phyloP scores from a whole-genome alignment of 495 filamentous ascomycete species.

The Penicillium malachiteum region DNA sequence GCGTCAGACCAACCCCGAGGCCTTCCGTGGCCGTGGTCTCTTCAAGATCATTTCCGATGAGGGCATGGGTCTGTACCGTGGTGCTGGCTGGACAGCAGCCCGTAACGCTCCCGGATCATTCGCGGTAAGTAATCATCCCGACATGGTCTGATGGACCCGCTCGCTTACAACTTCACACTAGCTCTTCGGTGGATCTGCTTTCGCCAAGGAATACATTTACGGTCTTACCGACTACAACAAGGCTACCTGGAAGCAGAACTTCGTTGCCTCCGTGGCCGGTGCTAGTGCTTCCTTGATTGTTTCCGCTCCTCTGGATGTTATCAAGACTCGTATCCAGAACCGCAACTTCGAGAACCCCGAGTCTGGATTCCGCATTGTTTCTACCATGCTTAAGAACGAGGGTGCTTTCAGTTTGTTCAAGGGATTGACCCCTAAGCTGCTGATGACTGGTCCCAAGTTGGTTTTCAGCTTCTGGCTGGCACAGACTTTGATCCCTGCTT shows the following conservation, averaged over 20 bases:
- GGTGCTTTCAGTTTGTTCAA: slow-evolving; percentile 91
- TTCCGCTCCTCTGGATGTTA: slow-evolving; percentile 93
- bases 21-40: slow-evolving; percentile 90
- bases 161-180: slow-evolving; percentile 34
- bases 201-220: slow-evolving; percentile 95
- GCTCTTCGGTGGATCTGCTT: slow-evolving; percentile 98
- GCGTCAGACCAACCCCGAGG: slow-evolving; percentile 97
- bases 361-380: slow-evolving; percentile 83
- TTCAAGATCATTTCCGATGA: slow-evolving; percentile 89
- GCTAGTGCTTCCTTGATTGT: slow-evolving; percentile 90
- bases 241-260: slow-evolving; percentile 94
- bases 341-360: slow-evolving; percentile 98
- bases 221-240: slow-evolving; percentile 87
- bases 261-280: slow-evolving; percentile 91
- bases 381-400: slow-evolving; percentile 89
- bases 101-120: slow-evolving; percentile 97
- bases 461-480: slow-evolving; percentile 99
- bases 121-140: slow-evolving; percentile 62
- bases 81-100: slow-evolving; percentile 96
- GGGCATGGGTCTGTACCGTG: slow-evolving; percentile 92
- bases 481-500: slow-evolving; percentile 82
- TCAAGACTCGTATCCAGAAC: slow-evolving; percentile 99
- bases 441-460: slow-evolving; percentile 98
- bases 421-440: slow-evolving; percentile 90
- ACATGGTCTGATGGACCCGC: slow-evolving; percentile 3